phyloP scores from a whole-genome alignment of 768 basidiomycete species.

The Lactarius vividus region DNA sequence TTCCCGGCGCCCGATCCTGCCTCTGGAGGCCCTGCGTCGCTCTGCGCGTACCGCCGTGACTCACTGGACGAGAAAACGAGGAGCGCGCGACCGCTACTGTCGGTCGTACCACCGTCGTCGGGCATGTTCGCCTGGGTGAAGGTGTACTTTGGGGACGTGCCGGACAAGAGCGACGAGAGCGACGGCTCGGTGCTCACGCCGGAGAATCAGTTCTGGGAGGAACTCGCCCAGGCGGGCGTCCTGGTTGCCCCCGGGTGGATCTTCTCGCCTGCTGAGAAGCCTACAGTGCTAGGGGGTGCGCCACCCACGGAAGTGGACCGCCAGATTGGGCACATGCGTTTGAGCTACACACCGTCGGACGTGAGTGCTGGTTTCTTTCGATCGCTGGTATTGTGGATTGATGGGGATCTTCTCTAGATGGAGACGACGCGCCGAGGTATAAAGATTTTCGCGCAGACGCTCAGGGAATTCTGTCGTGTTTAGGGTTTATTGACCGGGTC shows the following conservation, averaged over 20 bases:
- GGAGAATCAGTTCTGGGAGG: constrained; percentile 59
- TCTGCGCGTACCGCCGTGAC: constrained; percentile 39
- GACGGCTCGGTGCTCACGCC: constrained; percentile 38
- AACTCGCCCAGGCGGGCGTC: constrained; percentile 60
- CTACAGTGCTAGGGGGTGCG: constrained; percentile 25
- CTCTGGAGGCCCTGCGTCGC: constrained; percentile 43
- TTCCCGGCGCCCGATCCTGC: constrained; percentile 36
- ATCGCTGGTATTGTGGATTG: neutral
- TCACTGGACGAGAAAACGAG: constrained; percentile 43
- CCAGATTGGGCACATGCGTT: constrained; percentile 49
- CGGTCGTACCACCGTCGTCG: constrained; percentile 71
- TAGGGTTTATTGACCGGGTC: neutral
- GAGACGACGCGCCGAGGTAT: constrained; percentile 13
- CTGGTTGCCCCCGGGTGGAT: constrained; percentile 62
- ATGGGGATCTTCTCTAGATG: constrained; percentile 27
- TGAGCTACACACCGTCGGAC: constrained; percentile 54
- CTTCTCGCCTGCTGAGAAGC: constrained; percentile 39
- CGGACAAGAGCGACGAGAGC: constrained; percentile 38
- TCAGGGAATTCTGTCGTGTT: constrained; percentile 18
- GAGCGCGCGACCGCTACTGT: constrained; percentile 44
- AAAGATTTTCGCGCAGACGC: constrained; percentile 19
- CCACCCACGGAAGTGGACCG: constrained; percentile 14
- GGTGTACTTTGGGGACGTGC: constrained; percentile 59
- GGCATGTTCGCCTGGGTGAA: constrained; percentile 83
- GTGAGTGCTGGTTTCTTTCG: constrained; percentile 36